phyloP scores from a whole-genome alignment of 192 early-diverging fungal genomes.

The Lunasporangiospora selenospora region DNA sequence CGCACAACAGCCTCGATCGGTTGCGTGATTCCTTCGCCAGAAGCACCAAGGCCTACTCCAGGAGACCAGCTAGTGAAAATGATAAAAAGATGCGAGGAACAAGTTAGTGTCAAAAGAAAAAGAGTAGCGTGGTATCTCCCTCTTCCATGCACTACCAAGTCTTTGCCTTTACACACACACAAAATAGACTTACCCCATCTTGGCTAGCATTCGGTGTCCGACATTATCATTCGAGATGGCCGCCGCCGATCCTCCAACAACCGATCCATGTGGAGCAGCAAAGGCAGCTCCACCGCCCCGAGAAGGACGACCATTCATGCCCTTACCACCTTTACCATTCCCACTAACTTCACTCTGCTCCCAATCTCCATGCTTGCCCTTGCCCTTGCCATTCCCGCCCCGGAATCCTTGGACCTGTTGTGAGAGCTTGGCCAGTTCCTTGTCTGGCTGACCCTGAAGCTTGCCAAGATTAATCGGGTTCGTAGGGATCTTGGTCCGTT shows the following conservation, averaged over 20 bases:
- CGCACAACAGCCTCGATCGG: slow-evolving; percentile 63
- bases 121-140: too few relatives aligned
- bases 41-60: slow-evolving; percentile 53
- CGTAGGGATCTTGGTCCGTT: slow-evolving; percentile 48
- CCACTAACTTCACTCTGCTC: too few relatives aligned
- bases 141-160: too few relatives aligned
- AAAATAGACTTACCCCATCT: slow-evolving; percentile 65
- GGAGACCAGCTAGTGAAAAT: slow-evolving; percentile 44
- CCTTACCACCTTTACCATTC: slow-evolving; percentile 20
- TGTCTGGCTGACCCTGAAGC: slow-evolving; percentile 45
- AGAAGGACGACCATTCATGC: too few relatives aligned
- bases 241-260: slow-evolving; percentile 61
- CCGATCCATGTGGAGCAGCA: slow-evolving; percentile 50
- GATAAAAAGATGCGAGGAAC: background rate
- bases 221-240: slow-evolving; percentile 65
- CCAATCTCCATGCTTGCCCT: too few relatives aligned
- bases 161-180: too few relatives aligned
- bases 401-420: slow-evolving; percentile 38
- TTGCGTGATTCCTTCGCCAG: slow-evolving; percentile 53
- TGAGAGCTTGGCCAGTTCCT: slow-evolving; percentile 25
- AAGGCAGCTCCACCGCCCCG: slow-evolving; percentile 6
- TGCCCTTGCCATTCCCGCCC: too few relatives aligned
- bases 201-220: slow-evolving; percentile 71
- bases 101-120: background rate
- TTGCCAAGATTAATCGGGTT: slow-evolving; percentile 51